phyloP scores from a whole-genome alignment of 768 basidiomycete genomes.

The Boletus vermiculosoides region DNA sequence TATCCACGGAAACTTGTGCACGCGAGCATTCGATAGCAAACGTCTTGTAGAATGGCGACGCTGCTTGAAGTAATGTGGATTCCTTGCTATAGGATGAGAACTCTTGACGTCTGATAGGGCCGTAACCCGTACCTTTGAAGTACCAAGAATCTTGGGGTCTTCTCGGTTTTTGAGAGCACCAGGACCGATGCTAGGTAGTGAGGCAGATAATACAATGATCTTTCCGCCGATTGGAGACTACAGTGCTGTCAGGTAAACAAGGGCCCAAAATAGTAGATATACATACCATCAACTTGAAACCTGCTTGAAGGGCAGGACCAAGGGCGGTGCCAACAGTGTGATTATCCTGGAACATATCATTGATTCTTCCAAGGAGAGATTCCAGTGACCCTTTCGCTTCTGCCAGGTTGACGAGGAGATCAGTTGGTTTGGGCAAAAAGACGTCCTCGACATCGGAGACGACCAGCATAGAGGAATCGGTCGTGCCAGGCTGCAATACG shows the following conservation, averaged over 20 bases:
- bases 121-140: slow-evolving; percentile 65
- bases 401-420: slow-evolving; percentile 91
- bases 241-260: slow-evolving; percentile 1
- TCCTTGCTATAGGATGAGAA: slow-evolving; percentile 50
- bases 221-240: slow-evolving; percentile 94
- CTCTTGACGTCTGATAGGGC: not conserved
- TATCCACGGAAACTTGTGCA: slow-evolving; percentile 95
- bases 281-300: slow-evolving; percentile 88
- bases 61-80: slow-evolving; percentile 89
- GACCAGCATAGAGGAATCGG: slow-evolving; percentile 92
- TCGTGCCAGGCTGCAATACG: slow-evolving; percentile 51
- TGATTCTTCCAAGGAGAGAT: slow-evolving; percentile 74
- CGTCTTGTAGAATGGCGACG: slow-evolving; percentile 94
- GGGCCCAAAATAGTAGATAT: not conserved
- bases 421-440: slow-evolving; percentile 94
- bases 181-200: slow-evolving; percentile 82
- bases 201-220: slow-evolving; percentile 82
- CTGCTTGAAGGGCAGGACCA: slow-evolving; percentile 93
- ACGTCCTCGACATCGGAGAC: slow-evolving; percentile 97
- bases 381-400: slow-evolving; percentile 83
- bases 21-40: slow-evolving; percentile 99
- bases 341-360: slow-evolving; percentile 98
- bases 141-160: slow-evolving; percentile 94
- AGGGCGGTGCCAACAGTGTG: slow-evolving; percentile 90
- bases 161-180: slow-evolving; percentile 95